Percentiles rank a stretch among this genome's conserved stretches.
Conservation (phyloP, 768 basidiomycete genomes). For the Mycena indigotica region DNA sequence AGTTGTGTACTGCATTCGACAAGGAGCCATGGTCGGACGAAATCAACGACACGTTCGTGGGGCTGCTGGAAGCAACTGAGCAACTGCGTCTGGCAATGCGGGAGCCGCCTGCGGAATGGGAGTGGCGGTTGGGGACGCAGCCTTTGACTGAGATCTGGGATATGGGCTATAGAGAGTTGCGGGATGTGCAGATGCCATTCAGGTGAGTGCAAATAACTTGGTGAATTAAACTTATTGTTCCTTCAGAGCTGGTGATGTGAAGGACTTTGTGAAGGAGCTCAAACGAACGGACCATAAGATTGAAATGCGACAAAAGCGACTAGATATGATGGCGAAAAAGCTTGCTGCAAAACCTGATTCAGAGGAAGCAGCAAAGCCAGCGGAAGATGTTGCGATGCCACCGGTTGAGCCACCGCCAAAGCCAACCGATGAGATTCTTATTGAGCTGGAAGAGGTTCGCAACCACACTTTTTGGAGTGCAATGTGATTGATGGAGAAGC, state of each 20-base stretch:
- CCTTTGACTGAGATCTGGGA: conserved; percentile 82
- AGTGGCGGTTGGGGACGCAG: conserved; percentile 65
- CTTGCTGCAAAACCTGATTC: conserved; percentile 28
- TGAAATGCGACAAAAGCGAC: conserved; percentile 48
- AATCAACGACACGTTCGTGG: conserved; percentile 50
- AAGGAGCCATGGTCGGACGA: conserved; percentile 63
- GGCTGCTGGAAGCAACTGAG: conserved; percentile 64
- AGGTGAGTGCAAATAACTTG: conserved; percentile 46
- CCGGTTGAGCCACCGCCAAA: conserved; percentile 18
- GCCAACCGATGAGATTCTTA: conserved; percentile 22
- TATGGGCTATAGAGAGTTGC: conserved; percentile 70
- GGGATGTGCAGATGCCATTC: conserved; percentile 66
- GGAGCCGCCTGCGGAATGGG: conserved; percentile 61
- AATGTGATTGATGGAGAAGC: neutral
- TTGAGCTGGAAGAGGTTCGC: conserved; percentile 23
- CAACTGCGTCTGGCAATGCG: conserved; percentile 54
- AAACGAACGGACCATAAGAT: conserved; percentile 68
- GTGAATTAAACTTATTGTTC: conserved; percentile 7
- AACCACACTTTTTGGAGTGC: neutral
- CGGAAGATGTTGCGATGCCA: conserved; percentile 6
- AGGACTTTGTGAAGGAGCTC: conserved; percentile 72
- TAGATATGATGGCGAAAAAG: conserved; percentile 35
- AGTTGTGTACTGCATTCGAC: conserved; percentile 78
- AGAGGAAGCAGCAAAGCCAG: conserved; percentile 28
- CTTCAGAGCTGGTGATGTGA: conserved; percentile 68